A percentile compares a stretch with the other conserved stretches of the same genome.
These are phyloP conservation scores for Penicillium sp. DNA, from an alignment of 2,329 filamentous ascomycete genomes.

Conservation along the genomic window DNA sequence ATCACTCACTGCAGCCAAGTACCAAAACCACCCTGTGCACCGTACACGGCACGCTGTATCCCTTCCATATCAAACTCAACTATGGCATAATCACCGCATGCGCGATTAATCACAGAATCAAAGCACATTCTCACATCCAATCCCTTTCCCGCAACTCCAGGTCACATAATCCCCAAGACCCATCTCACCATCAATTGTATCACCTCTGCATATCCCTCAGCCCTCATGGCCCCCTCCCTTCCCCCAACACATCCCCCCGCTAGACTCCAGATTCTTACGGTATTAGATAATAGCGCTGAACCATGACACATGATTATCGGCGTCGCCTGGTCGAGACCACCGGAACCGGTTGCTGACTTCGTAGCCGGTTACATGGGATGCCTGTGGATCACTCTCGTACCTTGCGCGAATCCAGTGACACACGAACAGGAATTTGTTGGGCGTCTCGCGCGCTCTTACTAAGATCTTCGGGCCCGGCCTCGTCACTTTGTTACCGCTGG, in stretches of 20 bases:
- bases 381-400: no score
- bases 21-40: no score
- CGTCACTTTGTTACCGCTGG: no score
- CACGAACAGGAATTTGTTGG: background rate
- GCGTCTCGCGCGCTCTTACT: background rate
- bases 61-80: background rate
- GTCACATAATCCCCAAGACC: background rate
- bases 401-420: no score
- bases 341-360: conserved; percentile 5
- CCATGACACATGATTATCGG: conserved; percentile 26
- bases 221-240: background rate
- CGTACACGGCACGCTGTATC: no score
- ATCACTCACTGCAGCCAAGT: no score
- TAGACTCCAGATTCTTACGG: background rate
- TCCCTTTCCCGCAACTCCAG: background rate
- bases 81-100: background rate
- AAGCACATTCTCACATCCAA: background rate
- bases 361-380: background rate
- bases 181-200: background rate
- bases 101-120: background rate
- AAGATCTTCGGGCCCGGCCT: background rate
- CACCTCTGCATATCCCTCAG: background rate
- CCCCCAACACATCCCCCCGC: background rate
- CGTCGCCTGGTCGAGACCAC: conserved; percentile 16
- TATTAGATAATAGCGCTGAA: conserved; percentile 24